phyloP scores from a whole-genome alignment of 2,329 filamentous ascomycete genomes.

The Aspergillus neoniger region DNA sequence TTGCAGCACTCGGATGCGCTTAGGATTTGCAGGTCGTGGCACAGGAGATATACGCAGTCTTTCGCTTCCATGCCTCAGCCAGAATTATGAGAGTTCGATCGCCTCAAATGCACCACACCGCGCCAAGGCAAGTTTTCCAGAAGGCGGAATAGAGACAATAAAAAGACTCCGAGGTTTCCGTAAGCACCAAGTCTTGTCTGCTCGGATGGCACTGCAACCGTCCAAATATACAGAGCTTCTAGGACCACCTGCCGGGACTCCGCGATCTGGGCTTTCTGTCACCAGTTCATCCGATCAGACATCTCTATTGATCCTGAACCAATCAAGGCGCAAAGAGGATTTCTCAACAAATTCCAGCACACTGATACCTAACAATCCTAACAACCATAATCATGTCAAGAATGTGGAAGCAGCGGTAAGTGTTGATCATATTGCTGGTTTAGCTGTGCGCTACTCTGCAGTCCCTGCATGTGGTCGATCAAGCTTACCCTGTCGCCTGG shows the following conservation, averaged over 20 bases:
- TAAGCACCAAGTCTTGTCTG: slow-evolving; percentile 40
- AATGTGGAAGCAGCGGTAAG: background rate
- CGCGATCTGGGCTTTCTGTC: slow-evolving; percentile 31
- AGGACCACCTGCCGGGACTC: slow-evolving; percentile 39
- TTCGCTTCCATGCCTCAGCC: slow-evolving; percentile 23
- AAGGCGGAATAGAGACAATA: no score
- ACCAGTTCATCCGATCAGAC: slow-evolving; percentile 20
- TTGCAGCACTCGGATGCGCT: background rate
- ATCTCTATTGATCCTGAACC: background rate
- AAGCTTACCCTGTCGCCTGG: background rate
- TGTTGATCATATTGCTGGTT: background rate
- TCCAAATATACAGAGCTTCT: slow-evolving; percentile 20
- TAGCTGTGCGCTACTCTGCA: background rate
- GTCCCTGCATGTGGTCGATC: no score
- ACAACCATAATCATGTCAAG: background rate
- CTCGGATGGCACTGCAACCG: slow-evolving; percentile 38
- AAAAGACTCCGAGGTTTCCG: slow-evolving; percentile 14
- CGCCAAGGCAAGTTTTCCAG: no score
- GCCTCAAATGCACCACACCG: background rate
- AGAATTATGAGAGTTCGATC: background rate
- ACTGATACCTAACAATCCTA: background rate
- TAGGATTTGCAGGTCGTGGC: background rate
- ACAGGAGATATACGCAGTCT: slow-evolving; percentile 3
- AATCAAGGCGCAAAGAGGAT: background rate
- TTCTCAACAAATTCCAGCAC: background rate